Evolutionary conservation across 108 stramenopile genomes (phyloP).

Genomic region (Cyclotella distinguenda): DNA sequence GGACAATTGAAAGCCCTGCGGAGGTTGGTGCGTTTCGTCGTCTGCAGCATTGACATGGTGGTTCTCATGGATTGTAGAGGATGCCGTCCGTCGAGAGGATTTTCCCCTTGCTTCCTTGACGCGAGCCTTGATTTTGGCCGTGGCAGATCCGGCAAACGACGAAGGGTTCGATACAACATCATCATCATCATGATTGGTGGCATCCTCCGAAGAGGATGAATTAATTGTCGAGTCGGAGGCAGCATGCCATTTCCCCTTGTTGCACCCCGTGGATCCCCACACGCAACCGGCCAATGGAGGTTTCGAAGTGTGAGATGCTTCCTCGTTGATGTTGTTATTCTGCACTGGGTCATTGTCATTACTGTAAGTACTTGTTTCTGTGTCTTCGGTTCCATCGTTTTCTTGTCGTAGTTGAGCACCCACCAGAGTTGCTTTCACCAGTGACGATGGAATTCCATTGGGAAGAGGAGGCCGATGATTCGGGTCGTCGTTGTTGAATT

Average conservation of each 20-base stretch:
- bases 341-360: background rate
- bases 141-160: constrained; percentile 36
- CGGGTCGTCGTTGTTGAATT: background rate
- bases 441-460: constrained; percentile 14
- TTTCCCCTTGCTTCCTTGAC: constrained; percentile 17
- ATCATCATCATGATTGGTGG: constrained; percentile 8
- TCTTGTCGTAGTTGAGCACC: constrained; percentile 15
- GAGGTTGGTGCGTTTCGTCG: constrained; percentile 26
- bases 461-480: background rate
- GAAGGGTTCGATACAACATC: background rate
- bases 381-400: background rate
- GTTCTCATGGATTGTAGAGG: background rate
- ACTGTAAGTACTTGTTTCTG: background rate
- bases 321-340: background rate
- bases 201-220: constrained; percentile 8
- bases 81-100: background rate
- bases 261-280: constrained; percentile 38
- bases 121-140: constrained; percentile 28
- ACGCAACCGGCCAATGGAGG: constrained; percentile 25
- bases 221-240: background rate
- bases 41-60: background rate
- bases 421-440: constrained; percentile 19
- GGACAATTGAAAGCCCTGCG: constrained; percentile 38
- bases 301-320: constrained; percentile 10
- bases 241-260: constrained; percentile 18